phyloP scores from a whole-genome alignment of 768 basidiomycete genomes.

The Punctularia strigosozonata region DNA sequence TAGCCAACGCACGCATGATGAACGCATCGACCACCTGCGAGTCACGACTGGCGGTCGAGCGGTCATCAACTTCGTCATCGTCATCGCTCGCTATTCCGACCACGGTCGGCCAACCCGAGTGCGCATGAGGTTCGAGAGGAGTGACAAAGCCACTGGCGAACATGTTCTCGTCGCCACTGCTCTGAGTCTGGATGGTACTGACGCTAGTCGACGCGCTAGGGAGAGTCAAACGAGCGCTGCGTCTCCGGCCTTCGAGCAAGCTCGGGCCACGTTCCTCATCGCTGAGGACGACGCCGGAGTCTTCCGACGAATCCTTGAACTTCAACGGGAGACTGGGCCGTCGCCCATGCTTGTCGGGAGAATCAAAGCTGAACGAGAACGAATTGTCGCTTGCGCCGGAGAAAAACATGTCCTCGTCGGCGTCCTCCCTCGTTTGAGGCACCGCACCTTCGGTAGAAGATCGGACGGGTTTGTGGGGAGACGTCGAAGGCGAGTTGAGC shows the following conservation, averaged over 20 bases:
- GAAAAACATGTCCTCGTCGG: constrained; percentile 17
- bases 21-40: constrained; percentile 68
- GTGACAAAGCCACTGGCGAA: constrained; percentile 45
- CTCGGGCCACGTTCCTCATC: constrained; percentile 40
- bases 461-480: constrained; percentile 1
- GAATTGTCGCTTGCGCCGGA: constrained; percentile 33
- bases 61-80: constrained; percentile 26
- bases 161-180: constrained; percentile 44
- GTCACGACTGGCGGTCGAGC: too few species aligned
- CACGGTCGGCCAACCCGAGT: constrained; percentile 54
- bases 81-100: constrained; percentile 25
- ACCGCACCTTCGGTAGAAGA: constrained; percentile 13
- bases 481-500: constrained; percentile 5
- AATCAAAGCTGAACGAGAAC: constrained; percentile 45
- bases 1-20: constrained; percentile 56
- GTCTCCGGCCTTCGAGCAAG: constrained; percentile 7
- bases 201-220: constrained; percentile 52
- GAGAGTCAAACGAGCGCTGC: constrained; percentile 23
- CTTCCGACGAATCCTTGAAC: constrained; percentile 57
- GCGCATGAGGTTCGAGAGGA: constrained; percentile 40
- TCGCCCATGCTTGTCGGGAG: constrained; percentile 23
- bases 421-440: too few species aligned
- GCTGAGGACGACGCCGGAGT: constrained; percentile 51
- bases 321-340: constrained; percentile 42
- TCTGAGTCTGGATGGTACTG: constrained; percentile 49